phyloP scores from a whole-genome alignment of 1,139 yeast species.

The Suhomyces anneliseae region DNA sequence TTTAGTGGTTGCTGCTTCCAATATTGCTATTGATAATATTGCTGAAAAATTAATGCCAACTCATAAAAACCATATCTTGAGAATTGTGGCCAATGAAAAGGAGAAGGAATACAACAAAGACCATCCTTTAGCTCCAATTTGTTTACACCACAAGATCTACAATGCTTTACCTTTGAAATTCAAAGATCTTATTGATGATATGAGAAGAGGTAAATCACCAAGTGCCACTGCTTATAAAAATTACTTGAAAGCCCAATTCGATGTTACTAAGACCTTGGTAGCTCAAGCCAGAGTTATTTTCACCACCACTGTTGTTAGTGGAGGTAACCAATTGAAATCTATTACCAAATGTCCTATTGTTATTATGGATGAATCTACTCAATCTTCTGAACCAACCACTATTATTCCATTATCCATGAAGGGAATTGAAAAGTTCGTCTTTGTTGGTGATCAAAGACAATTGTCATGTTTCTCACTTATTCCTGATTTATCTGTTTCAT shows the following conservation, averaged over 20 bases:
- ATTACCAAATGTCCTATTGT: slow-evolving; percentile 62
- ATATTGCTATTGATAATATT: slow-evolving; percentile 74
- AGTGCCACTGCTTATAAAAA: slow-evolving; percentile 49
- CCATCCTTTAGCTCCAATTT: slow-evolving; percentile 58
- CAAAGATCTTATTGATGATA: slow-evolving; percentile 42
- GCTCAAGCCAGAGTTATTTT: slow-evolving; percentile 69
- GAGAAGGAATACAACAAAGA: slow-evolving; percentile 57
- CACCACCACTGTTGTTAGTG: slow-evolving; percentile 72
- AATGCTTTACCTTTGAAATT: slow-evolving; percentile 47
- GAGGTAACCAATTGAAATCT: slow-evolving; percentile 60
- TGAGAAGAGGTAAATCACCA: slow-evolving; percentile 37
- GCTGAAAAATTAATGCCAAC: slow-evolving; percentile 62
- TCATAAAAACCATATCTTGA: slow-evolving; percentile 51
- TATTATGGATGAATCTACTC: slow-evolving; percentile 48
- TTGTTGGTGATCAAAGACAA: slow-evolving; percentile 73
- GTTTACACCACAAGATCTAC: slow-evolving; percentile 61
- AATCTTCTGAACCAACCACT: slow-evolving; percentile 69
- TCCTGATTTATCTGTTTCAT: slow-evolving; percentile 56
- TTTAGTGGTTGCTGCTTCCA: slow-evolving; percentile 73
- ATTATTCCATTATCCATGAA: slow-evolving; percentile 69
- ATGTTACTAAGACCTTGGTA: slow-evolving; percentile 48
- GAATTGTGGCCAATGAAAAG: slow-evolving; percentile 62
- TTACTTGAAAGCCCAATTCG: slow-evolving; percentile 42
- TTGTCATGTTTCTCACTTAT: slow-evolving; percentile 66
- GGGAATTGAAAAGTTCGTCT: slow-evolving; percentile 64